Base-by-base conservation (phyloP, 257 asterid species). In the Thymus mandschuricus region DNA sequence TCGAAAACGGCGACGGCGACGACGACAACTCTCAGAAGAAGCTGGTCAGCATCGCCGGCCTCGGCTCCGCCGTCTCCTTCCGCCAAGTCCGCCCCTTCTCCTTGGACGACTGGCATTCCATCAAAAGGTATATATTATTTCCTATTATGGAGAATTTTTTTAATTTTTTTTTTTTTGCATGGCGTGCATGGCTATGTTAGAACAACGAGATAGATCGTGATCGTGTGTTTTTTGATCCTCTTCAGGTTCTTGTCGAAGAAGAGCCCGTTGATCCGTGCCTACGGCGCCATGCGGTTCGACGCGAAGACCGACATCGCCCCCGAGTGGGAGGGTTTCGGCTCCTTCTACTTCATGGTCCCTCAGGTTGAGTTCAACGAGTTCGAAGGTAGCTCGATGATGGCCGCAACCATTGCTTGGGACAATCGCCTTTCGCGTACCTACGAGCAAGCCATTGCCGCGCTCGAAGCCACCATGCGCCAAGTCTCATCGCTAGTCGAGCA, bases 351-450 rank as follows among this genome's bases (percentile, higher is more conserved):
- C 76, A 83, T 88, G 92, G 92, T 94, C 73, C 99, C 99, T 80
- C 97, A 89, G 92, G 90, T 94, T 57, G 99, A 94, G 75, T 91
- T 94, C 70, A 88, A 89, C 77, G 97, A 94, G 82, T 84, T 91
- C 71, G 89, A 89, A 79, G 96, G 91, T 81, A 86, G 96, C 77
- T 94, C 97, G 8, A 87, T 89, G 82, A 70, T 94, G 43, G 99
- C 97, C 50, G 96, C 96, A 79, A 94, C 97, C 46, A 70, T 94
- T 56, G 97, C 99, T 0, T 94, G 99, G 99, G 99, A 94, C 68
- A 82, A 83, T 70, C 79, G 87, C 80, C 75, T 88, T 46, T 89
- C 96, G 50, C 83, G 84, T 67, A 83, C 93, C 11, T 91, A 81
- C 70, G 86, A 35, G 45, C 80, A 80, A 59, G 96, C 99, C n/a